phyloP scores from a whole-genome alignment of 1,139 yeast species.

The Geotrichum citri-aurantii region DNA sequence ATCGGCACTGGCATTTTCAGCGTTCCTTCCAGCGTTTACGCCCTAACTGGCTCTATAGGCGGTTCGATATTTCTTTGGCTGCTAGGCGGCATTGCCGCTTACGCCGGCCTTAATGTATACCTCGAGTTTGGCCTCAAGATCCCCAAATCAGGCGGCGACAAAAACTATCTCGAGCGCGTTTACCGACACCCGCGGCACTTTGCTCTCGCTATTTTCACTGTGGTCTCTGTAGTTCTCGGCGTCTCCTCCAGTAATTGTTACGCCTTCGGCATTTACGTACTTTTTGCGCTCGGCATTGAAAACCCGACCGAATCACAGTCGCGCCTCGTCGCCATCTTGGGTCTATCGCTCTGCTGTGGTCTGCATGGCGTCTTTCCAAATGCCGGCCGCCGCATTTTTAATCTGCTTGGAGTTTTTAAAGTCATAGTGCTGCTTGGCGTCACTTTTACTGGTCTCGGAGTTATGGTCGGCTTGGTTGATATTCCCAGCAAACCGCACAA shows the following conservation, averaged over 20 bases:
- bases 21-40: slow-evolving; percentile 71
- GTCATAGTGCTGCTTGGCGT: slow-evolving; percentile 61
- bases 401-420: slow-evolving; percentile 63
- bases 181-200: slow-evolving; percentile 60
- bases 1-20: slow-evolving; percentile 87
- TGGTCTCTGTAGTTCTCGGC: slow-evolving; percentile 59
- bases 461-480: slow-evolving; percentile 25
- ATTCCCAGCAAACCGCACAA: slow-evolving; percentile 28
- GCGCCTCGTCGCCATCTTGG: slow-evolving; percentile 42
- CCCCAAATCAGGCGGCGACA: slow-evolving; percentile 78
- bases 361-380: slow-evolving; percentile 58
- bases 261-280: slow-evolving; percentile 45
- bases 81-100: slow-evolving; percentile 66
- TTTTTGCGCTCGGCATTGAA: slow-evolving; percentile 63
- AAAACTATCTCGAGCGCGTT: slow-evolving; percentile 66
- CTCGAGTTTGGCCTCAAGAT: slow-evolving; percentile 76
- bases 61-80: slow-evolving; percentile 69
- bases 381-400: slow-evolving; percentile 59
- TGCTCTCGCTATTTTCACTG: slow-evolving; percentile 63
- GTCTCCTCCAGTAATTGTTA: slow-evolving; percentile 73
- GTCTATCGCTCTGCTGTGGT: slow-evolving; percentile 58
- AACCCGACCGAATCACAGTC: slow-evolving; percentile 27
- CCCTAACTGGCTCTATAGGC: slow-evolving; percentile 70
- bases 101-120: slow-evolving; percentile 37
- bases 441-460: slow-evolving; percentile 66